Evolutionary conservation across 768 basidiomycete species (phyloP).

Genomic region (Vararia minispora): DNA sequence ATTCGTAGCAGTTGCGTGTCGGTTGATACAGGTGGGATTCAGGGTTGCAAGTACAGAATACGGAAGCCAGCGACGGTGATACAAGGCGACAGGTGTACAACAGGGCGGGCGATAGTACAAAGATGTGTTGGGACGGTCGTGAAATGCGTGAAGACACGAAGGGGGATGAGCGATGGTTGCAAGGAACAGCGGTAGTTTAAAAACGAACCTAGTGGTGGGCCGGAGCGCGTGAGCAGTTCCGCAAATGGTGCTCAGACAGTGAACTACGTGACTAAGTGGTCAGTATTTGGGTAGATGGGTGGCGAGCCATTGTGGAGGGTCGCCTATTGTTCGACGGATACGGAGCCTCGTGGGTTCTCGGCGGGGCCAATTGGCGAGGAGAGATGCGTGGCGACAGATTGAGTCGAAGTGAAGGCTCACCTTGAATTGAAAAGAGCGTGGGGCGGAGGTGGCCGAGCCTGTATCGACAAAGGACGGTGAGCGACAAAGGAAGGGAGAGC

Average conservation of each 20-base stretch:
- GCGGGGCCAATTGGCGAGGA: neutral
- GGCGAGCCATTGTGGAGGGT: neutral
- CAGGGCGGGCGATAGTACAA: too few species aligned
- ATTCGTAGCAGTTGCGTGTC: neutral
- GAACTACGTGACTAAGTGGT: neutral
- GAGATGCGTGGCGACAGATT: constrained; percentile 5
- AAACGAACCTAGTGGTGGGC: too few species aligned
- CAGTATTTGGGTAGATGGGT: neutral
- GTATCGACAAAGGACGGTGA: constrained; percentile 26
- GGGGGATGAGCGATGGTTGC: neutral
- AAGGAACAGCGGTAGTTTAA: constrained; percentile 2
- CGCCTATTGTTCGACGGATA: constrained; percentile 3
- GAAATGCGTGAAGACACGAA: neutral
- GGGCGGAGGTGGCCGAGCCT: constrained; percentile 67
- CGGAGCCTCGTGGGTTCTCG: neutral
- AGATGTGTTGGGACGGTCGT: neutral
- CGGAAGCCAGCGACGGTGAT: constrained; percentile 1
- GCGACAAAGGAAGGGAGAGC: constrained; percentile 22
- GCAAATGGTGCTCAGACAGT: too few species aligned
- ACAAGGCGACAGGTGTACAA: too few species aligned
- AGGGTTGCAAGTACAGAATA: neutral
- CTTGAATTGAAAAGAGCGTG: constrained; percentile 47
- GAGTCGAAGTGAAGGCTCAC: constrained; percentile 25
- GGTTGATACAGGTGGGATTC: neutral
- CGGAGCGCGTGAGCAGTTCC: too few species aligned